These are phyloP conservation scores for Tricladium varicosporioides DNA, from an alignment of 2,329 filamentous ascomycete species.

Conservation along the genomic window DNA sequence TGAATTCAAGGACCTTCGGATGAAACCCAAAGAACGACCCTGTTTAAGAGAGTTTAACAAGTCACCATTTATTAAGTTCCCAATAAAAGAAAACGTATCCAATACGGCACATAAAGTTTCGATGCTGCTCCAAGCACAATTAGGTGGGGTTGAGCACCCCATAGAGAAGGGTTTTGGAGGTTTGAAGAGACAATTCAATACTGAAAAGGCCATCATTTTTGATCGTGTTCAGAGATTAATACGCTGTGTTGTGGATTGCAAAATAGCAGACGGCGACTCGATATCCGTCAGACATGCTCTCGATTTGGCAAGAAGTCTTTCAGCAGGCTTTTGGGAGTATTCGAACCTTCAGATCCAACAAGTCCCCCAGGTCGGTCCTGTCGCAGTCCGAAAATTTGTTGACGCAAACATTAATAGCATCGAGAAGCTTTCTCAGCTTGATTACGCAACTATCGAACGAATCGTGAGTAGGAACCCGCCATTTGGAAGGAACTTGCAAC, in stretches of 20 bases:
- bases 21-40: constrained; percentile 67
- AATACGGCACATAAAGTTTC: constrained; percentile 72
- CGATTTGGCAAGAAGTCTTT: constrained; percentile 74
- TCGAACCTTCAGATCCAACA: constrained; percentile 80
- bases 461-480: constrained; percentile 78
- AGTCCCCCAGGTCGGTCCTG: constrained; percentile 73
- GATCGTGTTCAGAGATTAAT: constrained; percentile 68
- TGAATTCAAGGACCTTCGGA: constrained; percentile 71
- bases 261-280: constrained; percentile 58
- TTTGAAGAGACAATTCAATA: constrained; percentile 54
- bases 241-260: constrained; percentile 75
- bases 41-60: constrained; percentile 73
- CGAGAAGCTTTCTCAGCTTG: constrained; percentile 63
- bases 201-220: constrained; percentile 64
- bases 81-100: constrained; percentile 65
- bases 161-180: constrained; percentile 53
- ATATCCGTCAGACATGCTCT: constrained; percentile 66
- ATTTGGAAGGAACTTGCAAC: constrained; percentile 70
- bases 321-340: constrained; percentile 73
- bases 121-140: constrained; percentile 71
- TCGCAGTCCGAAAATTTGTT: constrained; percentile 71
- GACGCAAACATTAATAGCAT: constrained; percentile 70
- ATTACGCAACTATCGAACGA: constrained; percentile 73
- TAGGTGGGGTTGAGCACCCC: constrained; percentile 64
- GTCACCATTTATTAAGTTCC: constrained; percentile 64